These are phyloP conservation scores for Cutaneotrichosporon cutaneum DNA, from an alignment of 1,284 basidiomycete genomes.

Conservation along the genomic window DNA sequence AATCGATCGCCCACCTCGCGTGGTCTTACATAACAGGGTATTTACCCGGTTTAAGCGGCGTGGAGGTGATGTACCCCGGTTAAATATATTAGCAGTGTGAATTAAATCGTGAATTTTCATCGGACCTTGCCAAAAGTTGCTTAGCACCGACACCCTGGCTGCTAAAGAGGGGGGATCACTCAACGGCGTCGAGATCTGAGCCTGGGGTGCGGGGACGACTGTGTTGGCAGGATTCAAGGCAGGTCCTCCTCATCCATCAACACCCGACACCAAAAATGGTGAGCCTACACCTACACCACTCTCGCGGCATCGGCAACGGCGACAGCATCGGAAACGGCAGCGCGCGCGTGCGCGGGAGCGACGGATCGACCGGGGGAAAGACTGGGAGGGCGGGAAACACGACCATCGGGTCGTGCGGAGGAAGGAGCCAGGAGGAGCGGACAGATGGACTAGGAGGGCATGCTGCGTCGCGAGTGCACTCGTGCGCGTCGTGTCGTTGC, in stretches of 20 bases:
- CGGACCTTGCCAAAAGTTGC: too few species aligned
- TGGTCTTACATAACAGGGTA: too few species aligned
- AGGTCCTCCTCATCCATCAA: slow-evolving; percentile 34
- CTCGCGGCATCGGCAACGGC: slow-evolving; percentile 2
- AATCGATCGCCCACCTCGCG: too few species aligned
- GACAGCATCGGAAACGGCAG: neutral
- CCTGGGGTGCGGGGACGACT: slow-evolving; percentile 1
- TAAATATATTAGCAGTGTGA: too few species aligned
- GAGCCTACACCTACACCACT: slow-evolving; percentile 20
- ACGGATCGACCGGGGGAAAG: neutral
- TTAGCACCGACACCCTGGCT: too few species aligned
- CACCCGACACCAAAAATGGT: slow-evolving; percentile 40
- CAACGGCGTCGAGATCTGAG: too few species aligned
- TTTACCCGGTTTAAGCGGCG: too few species aligned
- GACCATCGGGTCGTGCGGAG: neutral
- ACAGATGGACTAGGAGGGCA: neutral
- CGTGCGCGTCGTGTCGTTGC: neutral
- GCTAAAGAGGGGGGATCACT: too few species aligned
- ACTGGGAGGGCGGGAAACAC: too few species aligned
- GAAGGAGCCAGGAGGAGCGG: neutral
- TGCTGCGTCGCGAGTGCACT: neutral
- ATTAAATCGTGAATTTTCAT: too few species aligned
- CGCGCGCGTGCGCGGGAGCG: neutral
- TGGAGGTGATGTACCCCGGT: too few species aligned
- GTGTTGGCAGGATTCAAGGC: neutral